Evolutionary conservation across 2,329 filamentous ascomycete species (phyloP), one percentile per base, ranked within the genome.

Genomic region (Mollisiaceae sp.): DNA sequence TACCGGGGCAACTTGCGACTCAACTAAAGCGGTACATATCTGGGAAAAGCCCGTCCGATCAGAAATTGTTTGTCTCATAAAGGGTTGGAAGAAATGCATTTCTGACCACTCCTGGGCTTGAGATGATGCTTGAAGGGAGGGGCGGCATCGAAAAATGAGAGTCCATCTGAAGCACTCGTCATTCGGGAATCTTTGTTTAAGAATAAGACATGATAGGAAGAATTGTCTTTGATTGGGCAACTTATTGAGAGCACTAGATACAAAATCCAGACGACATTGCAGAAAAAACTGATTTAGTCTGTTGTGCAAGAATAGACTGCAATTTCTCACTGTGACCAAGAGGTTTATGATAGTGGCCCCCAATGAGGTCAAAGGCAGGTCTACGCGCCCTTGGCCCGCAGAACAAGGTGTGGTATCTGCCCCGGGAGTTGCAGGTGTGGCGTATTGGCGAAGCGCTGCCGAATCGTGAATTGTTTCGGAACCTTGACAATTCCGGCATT

Each of bases 401-500:
- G 12, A 54, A 52, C 9, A 32, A 32, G 50, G 50, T 54, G 50
- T 27, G 50, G 50, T 54, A 54, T 24, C 50, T 54, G 50, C 45
- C 24, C 24, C 45, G n/a, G 12, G n/a, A 27, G 45, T 2, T 50
- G n/a, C 20, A 22, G 22, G n/a, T 54, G 50, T 54, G 50, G 50
- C 50, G 50, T 35, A 27, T 12, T 35, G 24, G 22, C 56, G 56
- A 59, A 45, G 39, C 38, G 22, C 35, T 41, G 24, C 38, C 39
- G 39, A 43, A 59, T 59, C 57, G 22, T 18, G 41, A 41, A 20
- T 8, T 43, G 57, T 59, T 43, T 59, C 57, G 20, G 38, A 9
- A 20, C 24, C 41, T 15, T 41, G 39, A 32, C 4, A 36, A 32
- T 32, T 59, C 20, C 57, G 38, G 57, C 57, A 59, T 41, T 27